phyloP scores from a whole-genome alignment of 1,284 basidiomycete genomes.

The Golubevia pallescens region DNA sequence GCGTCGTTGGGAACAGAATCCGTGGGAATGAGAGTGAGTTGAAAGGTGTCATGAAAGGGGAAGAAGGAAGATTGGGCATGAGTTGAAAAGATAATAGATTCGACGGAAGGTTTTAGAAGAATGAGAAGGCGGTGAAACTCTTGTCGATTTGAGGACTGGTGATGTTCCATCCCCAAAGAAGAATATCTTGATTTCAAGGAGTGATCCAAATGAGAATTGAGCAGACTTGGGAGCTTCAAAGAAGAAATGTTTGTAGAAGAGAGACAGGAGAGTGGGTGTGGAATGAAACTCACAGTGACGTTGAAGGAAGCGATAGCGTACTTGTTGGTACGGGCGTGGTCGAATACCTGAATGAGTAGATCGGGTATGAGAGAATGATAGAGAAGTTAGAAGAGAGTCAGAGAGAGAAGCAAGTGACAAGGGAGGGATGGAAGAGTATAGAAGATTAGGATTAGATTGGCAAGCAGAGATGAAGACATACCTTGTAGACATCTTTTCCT shows the following conservation, averaged over 20 bases:
- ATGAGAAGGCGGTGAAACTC: background rate
- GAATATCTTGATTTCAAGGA: background rate
- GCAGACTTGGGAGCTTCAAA: background rate
- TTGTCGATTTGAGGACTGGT: too few relatives aligned
- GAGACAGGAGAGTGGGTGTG: too few relatives aligned
- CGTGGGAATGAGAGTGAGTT: background rate
- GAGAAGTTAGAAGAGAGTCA: too few relatives aligned
- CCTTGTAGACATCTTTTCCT: slow-evolving; percentile 64
- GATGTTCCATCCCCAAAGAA: too few relatives aligned
- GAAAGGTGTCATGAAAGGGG: background rate
- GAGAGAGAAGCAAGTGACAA: slow-evolving; percentile 7
- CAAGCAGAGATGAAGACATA: slow-evolving; percentile 14
- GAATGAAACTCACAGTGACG: slow-evolving; percentile 40
- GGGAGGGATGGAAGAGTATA: background rate
- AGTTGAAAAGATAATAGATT: background rate
- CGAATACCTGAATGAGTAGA: slow-evolving; percentile 19
- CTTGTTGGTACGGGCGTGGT: slow-evolving; percentile 58
- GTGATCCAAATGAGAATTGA: background rate
- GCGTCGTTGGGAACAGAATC: background rate
- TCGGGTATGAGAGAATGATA: too few relatives aligned
- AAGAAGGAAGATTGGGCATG: slow-evolving; percentile 1
- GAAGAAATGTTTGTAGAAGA: slow-evolving; percentile 3
- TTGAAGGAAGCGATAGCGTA: slow-evolving; percentile 64
- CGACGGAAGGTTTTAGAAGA: background rate
- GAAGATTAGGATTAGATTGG: background rate